phyloP scores from a whole-genome alignment of 495 filamentous ascomycete genomes.

The Xylaria scruposa region DNA sequence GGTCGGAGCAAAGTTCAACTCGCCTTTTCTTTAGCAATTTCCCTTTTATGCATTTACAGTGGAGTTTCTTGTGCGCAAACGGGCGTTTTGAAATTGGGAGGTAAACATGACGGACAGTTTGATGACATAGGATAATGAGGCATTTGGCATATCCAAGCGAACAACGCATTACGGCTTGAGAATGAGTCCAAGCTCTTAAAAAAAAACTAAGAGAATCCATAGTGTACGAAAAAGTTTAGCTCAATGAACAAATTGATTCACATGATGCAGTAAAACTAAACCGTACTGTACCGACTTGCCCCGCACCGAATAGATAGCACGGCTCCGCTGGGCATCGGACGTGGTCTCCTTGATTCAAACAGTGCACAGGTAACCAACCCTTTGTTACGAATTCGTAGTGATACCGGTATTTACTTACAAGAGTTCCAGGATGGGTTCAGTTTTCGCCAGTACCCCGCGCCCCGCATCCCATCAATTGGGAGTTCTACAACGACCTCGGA shows the following conservation, averaged over 20 bases:
- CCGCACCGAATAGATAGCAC: not conserved
- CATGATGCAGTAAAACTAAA: not conserved
- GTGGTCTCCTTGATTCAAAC: too few species aligned
- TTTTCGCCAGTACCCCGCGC: not conserved
- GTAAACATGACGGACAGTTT: constrained; percentile 9
- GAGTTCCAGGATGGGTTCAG: not conserved
- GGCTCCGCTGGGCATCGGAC: too few species aligned
- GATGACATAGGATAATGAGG: constrained; percentile 11
- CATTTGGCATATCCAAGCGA: constrained; percentile 14
- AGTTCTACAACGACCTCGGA: not conserved
- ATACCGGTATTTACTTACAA: not conserved
- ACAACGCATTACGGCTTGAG: not conserved
- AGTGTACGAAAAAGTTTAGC: not conserved
- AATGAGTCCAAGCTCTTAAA: not conserved
- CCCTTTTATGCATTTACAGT: constrained; percentile 25
- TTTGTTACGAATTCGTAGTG: too few species aligned
- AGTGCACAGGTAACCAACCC: not conserved
- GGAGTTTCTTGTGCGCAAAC: constrained; percentile 8
- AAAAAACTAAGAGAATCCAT: not conserved
- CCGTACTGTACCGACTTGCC: not conserved
- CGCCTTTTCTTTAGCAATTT: not conserved
- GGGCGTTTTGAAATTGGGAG: constrained; percentile 18
- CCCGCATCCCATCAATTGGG: not conserved
- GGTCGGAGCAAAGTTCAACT: constrained; percentile 5
- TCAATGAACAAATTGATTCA: not conserved